Evolutionary conservation across 2,329 filamentous ascomycete species (phyloP), one percentile per base, ranked within the genome.

Genomic region (Waltergamsia citrina): DNA sequence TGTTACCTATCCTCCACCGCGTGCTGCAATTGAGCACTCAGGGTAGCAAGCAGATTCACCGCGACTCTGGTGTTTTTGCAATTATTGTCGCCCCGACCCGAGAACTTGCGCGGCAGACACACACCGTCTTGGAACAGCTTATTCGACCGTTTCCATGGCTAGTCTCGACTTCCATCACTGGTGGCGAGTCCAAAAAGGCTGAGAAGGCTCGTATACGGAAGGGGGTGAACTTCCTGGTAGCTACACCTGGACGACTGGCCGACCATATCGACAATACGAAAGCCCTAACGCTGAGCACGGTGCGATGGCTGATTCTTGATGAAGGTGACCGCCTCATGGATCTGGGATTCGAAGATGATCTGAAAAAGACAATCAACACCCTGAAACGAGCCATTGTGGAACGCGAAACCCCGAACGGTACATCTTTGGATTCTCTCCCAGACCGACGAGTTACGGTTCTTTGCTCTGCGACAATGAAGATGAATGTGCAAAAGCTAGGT

Each of bases 321-420:
- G 92, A 98, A 59, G 92, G 92, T 20, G 92, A 98, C 67, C 75
- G 92, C n/a, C 65, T 98, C 53, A 95, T 98, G 90, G 92, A 98
- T 52, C 71, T 96, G 49, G 92, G 92, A 0, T 98, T 98, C 46
- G 92, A 96, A 57, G 80, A 95, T 35, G 90, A 96, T 49, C 75
- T 98, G 39, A 83, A 85, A 51, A 83, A 81, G 40, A 90, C 95
- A 43, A 83, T 98, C 12, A 70, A 76, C 36, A 82, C 82, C 41
- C 74, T 96, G 36, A 79, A 87, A 41, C 62, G 78, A 29, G 71
- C 81, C 36, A 60, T 66, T 20, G 54, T 81, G 15, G 65, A 70
- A 24, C 70, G 71, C 36, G 73, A 70, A 36, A 75, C 74, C 20
- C 70, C 71, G 24, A 75, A 78, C 33, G 67, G 70, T 5, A 60